Evolutionary conservation across 768 basidiomycete genomes (phyloP).

Genomic region (Collybiopsis luxurians): DNA sequence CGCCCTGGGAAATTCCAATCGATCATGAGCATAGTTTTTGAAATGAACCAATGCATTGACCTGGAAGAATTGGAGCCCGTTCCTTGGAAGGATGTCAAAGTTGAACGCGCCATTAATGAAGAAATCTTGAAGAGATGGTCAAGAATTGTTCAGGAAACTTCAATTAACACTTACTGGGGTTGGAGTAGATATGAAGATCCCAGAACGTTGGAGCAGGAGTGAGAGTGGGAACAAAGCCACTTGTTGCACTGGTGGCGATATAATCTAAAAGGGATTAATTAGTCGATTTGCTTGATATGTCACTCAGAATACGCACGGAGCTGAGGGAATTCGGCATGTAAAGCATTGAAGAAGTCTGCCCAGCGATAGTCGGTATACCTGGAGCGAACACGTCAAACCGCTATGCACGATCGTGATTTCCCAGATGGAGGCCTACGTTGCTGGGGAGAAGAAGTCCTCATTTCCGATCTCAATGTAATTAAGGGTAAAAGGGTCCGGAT

Average conservation of each 20-base stretch:
- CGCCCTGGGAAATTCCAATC: conserved; percentile 34
- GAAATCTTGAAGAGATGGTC: conserved; percentile 27
- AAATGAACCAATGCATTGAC: conserved; percentile 17
- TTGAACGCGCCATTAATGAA: conserved; percentile 38
- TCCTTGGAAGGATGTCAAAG: conserved; percentile 37
- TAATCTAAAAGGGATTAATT: conserved; percentile 26
- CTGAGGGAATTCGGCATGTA: conserved; percentile 12
- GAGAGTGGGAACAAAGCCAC: conserved; percentile 15
- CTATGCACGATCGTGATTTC: background rate
- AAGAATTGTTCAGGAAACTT: background rate
- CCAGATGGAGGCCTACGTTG: conserved; percentile 9
- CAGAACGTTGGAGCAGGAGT: conserved; percentile 34
- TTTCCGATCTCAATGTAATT: conserved; percentile 56
- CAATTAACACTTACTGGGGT: conserved; percentile 26
- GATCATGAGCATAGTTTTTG: background rate
- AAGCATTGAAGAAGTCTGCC: conserved; percentile 2
- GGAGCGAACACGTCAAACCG: background rate
- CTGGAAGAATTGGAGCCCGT: conserved; percentile 61
- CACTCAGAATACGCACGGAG: conserved; percentile 5
- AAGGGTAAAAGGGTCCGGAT: conserved; percentile 50
- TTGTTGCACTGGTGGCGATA: conserved; percentile 38
- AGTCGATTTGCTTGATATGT: too few species aligned
- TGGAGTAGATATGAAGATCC: conserved; percentile 45
- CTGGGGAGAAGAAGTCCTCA: conserved; percentile 29
- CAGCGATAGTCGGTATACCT: conserved; percentile 25